Conservation (phyloP, 768 basidiomycete species). For the Suillus subalutaceus region DNA sequence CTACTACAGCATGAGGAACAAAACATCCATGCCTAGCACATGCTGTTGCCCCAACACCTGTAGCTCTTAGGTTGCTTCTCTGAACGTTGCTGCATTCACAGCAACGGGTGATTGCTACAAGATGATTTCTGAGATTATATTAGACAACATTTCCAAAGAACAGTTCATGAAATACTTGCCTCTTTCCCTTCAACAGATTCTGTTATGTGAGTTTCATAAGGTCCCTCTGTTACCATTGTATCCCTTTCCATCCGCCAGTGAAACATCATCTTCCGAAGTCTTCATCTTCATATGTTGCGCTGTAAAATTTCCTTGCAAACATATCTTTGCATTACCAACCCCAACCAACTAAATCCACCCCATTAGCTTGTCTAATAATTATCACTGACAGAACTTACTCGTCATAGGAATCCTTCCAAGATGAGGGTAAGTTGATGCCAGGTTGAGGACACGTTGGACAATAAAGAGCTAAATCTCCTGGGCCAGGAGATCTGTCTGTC, state of each 20-base stretch:
- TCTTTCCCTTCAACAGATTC: neutral
- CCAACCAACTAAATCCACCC: neutral
- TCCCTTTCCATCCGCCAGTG: slow-evolving; percentile 17
- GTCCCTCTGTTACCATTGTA: slow-evolving; percentile 7
- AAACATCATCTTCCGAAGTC: slow-evolving; percentile 19
- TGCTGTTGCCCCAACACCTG: no score
- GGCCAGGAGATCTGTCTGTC: neutral
- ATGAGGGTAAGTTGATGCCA: slow-evolving; percentile 10
- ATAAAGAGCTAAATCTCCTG: slow-evolving; percentile 7
- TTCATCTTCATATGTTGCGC: slow-evolving; percentile 17
- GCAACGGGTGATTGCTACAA: slow-evolving; percentile 22
- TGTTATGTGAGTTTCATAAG: neutral
- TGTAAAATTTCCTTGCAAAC: slow-evolving; percentile 10
- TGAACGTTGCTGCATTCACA: no score
- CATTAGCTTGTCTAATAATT: no score
- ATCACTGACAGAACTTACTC: neutral
- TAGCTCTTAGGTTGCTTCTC: no score
- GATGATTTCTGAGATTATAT: slow-evolving; percentile 13
- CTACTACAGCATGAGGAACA: slow-evolving; percentile 26
- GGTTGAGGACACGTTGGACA: slow-evolving; percentile 13
- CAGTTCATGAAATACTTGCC: neutral
- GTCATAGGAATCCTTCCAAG: slow-evolving; percentile 5
- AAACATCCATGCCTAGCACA: no score
- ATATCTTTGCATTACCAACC: slow-evolving; percentile 7
- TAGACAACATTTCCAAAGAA: neutral